These are phyloP conservation scores for Saturnispora sanitii DNA, from an alignment of 805 yeast species.

Conservation along the genomic window DNA sequence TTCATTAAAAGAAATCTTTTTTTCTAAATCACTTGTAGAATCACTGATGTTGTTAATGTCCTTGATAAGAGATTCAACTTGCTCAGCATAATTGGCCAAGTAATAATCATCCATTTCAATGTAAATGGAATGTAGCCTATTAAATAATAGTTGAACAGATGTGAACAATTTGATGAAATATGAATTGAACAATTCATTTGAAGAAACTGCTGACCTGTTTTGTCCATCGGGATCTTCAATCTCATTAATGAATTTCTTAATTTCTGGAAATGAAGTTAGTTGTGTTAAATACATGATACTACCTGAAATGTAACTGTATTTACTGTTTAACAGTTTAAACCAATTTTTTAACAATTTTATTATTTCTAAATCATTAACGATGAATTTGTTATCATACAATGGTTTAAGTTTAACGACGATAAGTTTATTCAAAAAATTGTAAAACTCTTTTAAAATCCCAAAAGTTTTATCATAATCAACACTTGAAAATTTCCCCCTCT, in stretches of 20 bases:
- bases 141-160: slow-evolving; percentile 20
- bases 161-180: slow-evolving; percentile 25
- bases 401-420: slow-evolving; percentile 19
- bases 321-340: slow-evolving; percentile 20
- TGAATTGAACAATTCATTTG: slow-evolving; percentile 23
- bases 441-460: slow-evolving; percentile 20
- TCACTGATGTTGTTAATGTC: slow-evolving; percentile 23
- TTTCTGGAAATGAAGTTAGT: slow-evolving; percentile 19
- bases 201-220: slow-evolving; percentile 21
- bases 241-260: slow-evolving; percentile 20
- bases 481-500: slow-evolving; percentile 11
- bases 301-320: slow-evolving; percentile 22
- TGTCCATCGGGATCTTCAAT: slow-evolving; percentile 16
- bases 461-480: slow-evolving; percentile 23
- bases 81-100: slow-evolving; percentile 12
- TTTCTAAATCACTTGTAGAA: slow-evolving; percentile 24
- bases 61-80: slow-evolving; percentile 15
- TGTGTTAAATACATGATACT: slow-evolving; percentile 24
- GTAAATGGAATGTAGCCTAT: slow-evolving; percentile 19
- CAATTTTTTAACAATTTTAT: slow-evolving; percentile 19
- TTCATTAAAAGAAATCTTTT: slow-evolving; percentile 24
- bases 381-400: slow-evolving; percentile 21
- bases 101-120: slow-evolving; percentile 13
- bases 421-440: slow-evolving; percentile 20
- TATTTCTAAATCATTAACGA: slow-evolving; percentile 23